Percentiles rank a stretch among this genome's conserved stretches.
Conservation (phyloP, 1,139 yeast genomes). For the Waltiozyma sp. region DNA sequence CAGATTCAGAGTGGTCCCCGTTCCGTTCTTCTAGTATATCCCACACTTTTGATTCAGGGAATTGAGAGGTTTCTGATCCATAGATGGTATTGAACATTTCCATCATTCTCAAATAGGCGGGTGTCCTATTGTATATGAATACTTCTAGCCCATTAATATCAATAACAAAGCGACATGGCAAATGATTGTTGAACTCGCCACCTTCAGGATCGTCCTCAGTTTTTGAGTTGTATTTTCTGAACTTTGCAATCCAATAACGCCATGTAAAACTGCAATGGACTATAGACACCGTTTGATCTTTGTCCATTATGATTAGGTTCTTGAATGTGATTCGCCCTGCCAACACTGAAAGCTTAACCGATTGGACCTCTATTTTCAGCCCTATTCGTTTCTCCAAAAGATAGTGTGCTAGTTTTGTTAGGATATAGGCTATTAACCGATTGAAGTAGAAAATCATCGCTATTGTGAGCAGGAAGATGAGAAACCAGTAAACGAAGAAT, state of each 20-base stretch:
- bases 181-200: slow-evolving; percentile 24
- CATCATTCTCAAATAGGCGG: slow-evolving; percentile 61
- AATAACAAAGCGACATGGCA: slow-evolving; percentile 51
- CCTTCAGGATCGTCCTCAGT: slow-evolving; percentile 13
- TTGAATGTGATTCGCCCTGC: slow-evolving; percentile 79
- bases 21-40: background rate
- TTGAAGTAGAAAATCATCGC: slow-evolving; percentile 69
- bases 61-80: slow-evolving; percentile 16
- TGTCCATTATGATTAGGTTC: slow-evolving; percentile 59
- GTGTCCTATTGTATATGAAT: slow-evolving; percentile 68
- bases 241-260: slow-evolving; percentile 72
- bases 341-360: slow-evolving; percentile 62
- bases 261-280: slow-evolving; percentile 71
- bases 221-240: slow-evolving; percentile 29
- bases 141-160: slow-evolving; percentile 70
- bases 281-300: slow-evolving; percentile 59
- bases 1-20: background rate
- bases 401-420: slow-evolving; percentile 41
- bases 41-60: background rate
- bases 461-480: slow-evolving; percentile 50
- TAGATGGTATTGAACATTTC: slow-evolving; percentile 26
- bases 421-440: slow-evolving; percentile 52
- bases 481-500: slow-evolving; percentile 73
- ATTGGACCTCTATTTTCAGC: slow-evolving; percentile 53
- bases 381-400: slow-evolving; percentile 53